phyloP scores from a whole-genome alignment of 169 alveolate species.

The Eimeria praecox region DNA sequence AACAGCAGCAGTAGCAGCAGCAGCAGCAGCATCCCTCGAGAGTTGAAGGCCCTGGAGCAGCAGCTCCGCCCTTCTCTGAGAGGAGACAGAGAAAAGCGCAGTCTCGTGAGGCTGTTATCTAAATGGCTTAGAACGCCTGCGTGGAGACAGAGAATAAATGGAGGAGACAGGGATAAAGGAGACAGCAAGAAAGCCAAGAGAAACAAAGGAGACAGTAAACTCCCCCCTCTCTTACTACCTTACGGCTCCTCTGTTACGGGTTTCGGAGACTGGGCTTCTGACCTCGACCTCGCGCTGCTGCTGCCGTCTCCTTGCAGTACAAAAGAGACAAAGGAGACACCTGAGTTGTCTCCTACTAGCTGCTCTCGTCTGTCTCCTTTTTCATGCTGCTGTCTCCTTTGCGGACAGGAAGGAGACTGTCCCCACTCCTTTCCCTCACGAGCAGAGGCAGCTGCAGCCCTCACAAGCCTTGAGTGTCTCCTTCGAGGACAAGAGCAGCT shows the following conservation, averaged over 20 bases:
- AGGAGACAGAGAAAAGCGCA: conserved; percentile 4
- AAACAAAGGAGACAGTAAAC: not conserved
- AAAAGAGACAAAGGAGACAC: not conserved
- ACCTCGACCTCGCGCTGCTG: conserved; percentile 44
- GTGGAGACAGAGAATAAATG: not conserved
- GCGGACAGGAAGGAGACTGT: not conserved
- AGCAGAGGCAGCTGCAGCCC: not conserved
- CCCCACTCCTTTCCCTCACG: not conserved
- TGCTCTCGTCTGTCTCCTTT: not conserved
- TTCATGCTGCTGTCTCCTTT: not conserved
- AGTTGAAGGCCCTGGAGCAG: conserved; percentile 37
- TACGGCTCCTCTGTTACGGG: conserved; percentile 36
- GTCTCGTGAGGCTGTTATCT: not conserved
- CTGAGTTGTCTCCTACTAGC: not conserved
- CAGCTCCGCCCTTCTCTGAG: conserved; percentile 26
- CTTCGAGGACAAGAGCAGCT: not conserved
- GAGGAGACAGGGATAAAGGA: not conserved
- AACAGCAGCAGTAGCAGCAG: too few relatives aligned
- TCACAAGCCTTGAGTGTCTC: conserved; percentile 9
- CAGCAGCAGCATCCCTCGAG: not conserved
- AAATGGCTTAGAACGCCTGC: not conserved
- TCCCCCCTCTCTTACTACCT: not conserved
- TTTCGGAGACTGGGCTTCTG: conserved; percentile 56
- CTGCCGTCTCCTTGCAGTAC: conserved; percentile 37
- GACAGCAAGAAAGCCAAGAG: not conserved